These are phyloP conservation scores for Salix purpurea DNA, from an alignment of 345 rosid genomes.

Conservation along the genomic window DNA sequence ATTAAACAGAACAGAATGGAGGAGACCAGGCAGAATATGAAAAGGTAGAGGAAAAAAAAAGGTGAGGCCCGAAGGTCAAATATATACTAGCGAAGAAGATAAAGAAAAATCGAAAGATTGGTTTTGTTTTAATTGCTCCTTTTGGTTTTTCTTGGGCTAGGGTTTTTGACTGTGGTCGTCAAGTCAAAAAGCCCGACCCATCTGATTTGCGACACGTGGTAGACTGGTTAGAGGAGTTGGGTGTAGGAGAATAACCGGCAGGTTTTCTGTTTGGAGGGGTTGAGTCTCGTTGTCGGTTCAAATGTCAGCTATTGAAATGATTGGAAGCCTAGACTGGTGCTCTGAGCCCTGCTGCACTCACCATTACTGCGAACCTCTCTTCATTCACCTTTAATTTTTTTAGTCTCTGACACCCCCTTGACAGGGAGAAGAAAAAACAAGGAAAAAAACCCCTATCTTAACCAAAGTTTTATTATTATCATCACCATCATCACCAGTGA, in stretches of 20 bases:
- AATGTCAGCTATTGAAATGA: slow-evolving; percentile 63
- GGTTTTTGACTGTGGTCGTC: slow-evolving; percentile 44
- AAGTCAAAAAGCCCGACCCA: slow-evolving; percentile 48
- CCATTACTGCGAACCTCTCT: neutral
- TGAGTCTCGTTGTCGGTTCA: slow-evolving; percentile 38
- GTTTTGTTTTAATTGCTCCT: neutral
- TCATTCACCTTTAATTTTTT: neutral
- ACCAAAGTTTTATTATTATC: neutral
- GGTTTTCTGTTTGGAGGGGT: slow-evolving; percentile 26
- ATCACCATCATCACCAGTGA: neutral
- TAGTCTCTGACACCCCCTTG: neutral
- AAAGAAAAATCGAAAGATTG: neutral
- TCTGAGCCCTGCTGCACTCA: neutral
- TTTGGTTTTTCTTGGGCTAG: slow-evolving; percentile 14
- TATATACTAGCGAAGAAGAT: slow-evolving; percentile 17
- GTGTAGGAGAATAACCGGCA: slow-evolving; percentile 72
- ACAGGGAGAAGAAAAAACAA: neutral
- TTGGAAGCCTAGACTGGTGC: slow-evolving; percentile 37
- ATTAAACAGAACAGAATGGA: slow-evolving; percentile 13
- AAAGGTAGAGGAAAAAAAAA: slow-evolving; percentile 12
- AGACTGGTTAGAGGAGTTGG: slow-evolving; percentile 8
- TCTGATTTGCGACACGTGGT: slow-evolving; percentile 53
- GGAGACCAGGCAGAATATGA: slow-evolving; percentile 22
- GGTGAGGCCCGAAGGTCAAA: slow-evolving; percentile 31
- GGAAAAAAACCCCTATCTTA: neutral